phyloP scores from a whole-genome alignment of 495 filamentous ascomycete genomes.

The Cudoniella acicularis region DNA sequence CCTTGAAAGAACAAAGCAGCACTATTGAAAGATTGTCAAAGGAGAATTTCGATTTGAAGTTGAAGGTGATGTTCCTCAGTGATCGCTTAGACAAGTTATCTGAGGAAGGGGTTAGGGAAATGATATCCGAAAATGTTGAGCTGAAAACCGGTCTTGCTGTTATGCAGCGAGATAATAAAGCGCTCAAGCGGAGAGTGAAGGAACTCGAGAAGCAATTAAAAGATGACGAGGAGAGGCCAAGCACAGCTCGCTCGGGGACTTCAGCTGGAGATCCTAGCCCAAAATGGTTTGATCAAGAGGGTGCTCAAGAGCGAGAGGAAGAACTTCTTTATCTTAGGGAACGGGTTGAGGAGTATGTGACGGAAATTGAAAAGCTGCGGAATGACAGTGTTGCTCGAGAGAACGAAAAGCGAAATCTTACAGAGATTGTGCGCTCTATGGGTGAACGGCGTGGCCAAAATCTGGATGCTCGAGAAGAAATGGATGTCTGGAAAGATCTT shows the following conservation, averaged over 20 bases:
- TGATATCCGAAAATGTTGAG: constrained; percentile 96
- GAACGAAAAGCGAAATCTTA: constrained; percentile 75
- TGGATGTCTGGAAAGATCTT: constrained; percentile 92
- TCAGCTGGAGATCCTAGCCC: constrained; percentile 43
- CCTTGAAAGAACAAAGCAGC: constrained; percentile 93
- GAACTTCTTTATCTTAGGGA: constrained; percentile 82
- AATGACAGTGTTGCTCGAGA: constrained; percentile 73
- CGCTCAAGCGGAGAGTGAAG: constrained; percentile 69
- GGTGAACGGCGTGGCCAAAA: constrained; percentile 64
- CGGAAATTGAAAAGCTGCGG: constrained; percentile 75
- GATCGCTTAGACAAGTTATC: constrained; percentile 89
- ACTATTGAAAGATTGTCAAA: constrained; percentile 94
- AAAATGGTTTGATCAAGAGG: constrained; percentile 46
- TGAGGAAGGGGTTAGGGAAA: constrained; percentile 94
- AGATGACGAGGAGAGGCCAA: constrained; percentile 61
- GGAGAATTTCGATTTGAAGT: constrained; percentile 95
- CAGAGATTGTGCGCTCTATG: constrained; percentile 71
- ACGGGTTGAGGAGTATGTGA: constrained; percentile 74
- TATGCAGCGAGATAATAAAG: constrained; percentile 82
- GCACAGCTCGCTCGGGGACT: constrained; percentile 42
- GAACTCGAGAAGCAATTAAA: constrained; percentile 83
- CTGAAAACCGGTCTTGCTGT: constrained; percentile 85
- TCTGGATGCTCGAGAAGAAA: constrained; percentile 76
- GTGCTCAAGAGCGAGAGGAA: constrained; percentile 69
- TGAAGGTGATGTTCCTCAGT: constrained; percentile 95